A percentile compares a stretch with the other conserved stretches of the same genome.
Evolutionary conservation across 2,329 filamentous ascomycete species (phyloP).

Genomic region (Colletotrichum sp.): DNA sequence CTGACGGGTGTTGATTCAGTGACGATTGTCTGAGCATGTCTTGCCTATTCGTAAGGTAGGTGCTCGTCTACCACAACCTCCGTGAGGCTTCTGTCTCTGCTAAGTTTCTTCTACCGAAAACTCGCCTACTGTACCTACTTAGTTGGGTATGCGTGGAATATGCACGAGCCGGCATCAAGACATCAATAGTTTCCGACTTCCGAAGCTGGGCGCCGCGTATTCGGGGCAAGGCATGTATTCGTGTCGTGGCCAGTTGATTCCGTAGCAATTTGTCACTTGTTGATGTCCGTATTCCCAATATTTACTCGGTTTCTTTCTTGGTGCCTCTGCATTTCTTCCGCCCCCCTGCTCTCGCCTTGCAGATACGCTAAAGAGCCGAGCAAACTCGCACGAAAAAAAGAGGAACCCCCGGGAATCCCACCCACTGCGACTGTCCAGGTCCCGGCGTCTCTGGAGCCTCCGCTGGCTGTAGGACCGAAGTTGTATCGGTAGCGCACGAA

Average conservation of each 20-base stretch:
- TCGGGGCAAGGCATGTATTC: background rate
- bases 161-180: background rate
- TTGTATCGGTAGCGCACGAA: background rate
- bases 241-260: background rate
- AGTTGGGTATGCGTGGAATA: background rate
- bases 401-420: background rate
- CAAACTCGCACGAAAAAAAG: background rate
- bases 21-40: background rate
- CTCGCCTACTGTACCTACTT: background rate
- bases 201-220: background rate
- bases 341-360: background rate
- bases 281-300: slow-evolving; percentile 6
- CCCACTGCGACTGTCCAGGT: background rate
- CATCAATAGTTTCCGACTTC: background rate
- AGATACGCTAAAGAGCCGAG: slow-evolving; percentile 15
- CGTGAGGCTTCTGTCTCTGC: background rate
- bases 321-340: background rate
- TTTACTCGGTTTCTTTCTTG: background rate
- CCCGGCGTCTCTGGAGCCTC: background rate
- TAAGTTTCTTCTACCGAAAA: background rate
- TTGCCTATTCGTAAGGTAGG: background rate
- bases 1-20: background rate
- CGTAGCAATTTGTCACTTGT: background rate
- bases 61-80: background rate
- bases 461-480: background rate